phyloP scores from a whole-genome alignment of 1,139 yeast genomes.

The Ogataea hybrid region DNA sequence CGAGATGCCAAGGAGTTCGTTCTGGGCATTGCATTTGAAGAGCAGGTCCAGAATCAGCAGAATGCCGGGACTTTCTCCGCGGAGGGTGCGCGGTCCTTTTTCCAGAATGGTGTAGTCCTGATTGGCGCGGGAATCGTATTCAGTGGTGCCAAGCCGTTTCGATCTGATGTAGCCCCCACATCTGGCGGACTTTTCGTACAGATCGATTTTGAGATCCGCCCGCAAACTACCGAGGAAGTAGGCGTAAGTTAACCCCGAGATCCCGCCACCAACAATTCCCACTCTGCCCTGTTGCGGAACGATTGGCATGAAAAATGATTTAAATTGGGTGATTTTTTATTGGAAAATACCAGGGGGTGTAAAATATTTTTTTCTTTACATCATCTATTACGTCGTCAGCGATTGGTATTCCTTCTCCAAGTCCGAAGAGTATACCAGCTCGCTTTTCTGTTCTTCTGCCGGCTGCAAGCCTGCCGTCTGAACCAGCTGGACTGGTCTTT shows the following conservation, averaged over 20 bases:
- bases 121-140: slow-evolving; percentile 18
- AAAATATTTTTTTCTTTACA: background rate
- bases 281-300: slow-evolving; percentile 35
- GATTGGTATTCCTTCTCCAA: slow-evolving; percentile 23
- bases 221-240: slow-evolving; percentile 68
- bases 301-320: slow-evolving; percentile 12
- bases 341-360: slow-evolving; percentile 4
- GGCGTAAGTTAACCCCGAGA: slow-evolving; percentile 79
- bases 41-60: slow-evolving; percentile 58
- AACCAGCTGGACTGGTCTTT: slow-evolving; percentile 13
- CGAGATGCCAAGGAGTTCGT: slow-evolving; percentile 49
- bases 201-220: slow-evolving; percentile 64
- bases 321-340: slow-evolving; percentile 4
- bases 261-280: slow-evolving; percentile 82
- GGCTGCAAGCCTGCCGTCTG: slow-evolving; percentile 4
- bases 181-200: slow-evolving; percentile 53
- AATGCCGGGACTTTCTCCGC: slow-evolving; percentile 70
- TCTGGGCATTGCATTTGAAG: slow-evolving; percentile 40
- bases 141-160: slow-evolving; percentile 24
- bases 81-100: slow-evolving; percentile 73
- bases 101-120: slow-evolving; percentile 41
- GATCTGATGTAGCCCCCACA: slow-evolving; percentile 85
- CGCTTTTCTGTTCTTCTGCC: slow-evolving; percentile 6
- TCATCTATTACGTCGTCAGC: slow-evolving; percentile 7
- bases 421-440: slow-evolving; percentile 18